Percentiles rank a stretch among this genome's conserved stretches.
Evolutionary conservation across 768 basidiomycete species (phyloP).

Genomic region (Lactarius sp.): DNA sequence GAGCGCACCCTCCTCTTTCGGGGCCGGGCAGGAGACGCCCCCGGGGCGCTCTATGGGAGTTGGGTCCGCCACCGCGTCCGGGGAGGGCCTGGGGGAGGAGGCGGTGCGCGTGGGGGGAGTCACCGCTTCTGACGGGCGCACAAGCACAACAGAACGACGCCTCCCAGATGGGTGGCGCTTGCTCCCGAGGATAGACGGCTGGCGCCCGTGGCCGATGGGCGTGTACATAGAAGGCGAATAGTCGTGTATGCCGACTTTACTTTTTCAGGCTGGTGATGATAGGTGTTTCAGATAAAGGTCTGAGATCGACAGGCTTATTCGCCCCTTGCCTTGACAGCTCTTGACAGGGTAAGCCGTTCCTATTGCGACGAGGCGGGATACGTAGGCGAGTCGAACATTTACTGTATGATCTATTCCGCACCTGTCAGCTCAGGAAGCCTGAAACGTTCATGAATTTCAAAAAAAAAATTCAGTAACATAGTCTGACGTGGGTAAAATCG

Average conservation of each 20-base stretch:
- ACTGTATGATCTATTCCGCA: background rate
- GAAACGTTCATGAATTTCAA: background rate
- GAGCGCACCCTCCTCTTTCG: background rate
- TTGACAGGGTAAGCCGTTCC: background rate
- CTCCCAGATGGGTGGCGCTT: slow-evolving; percentile 50
- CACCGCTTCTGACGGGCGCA: background rate
- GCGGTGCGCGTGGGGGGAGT: background rate
- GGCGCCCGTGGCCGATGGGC: slow-evolving; percentile 70
- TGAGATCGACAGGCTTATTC: background rate
- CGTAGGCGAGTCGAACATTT: background rate
- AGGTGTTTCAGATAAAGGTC: background rate
- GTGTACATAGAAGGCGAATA: slow-evolving; percentile 35
- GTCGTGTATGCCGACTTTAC: background rate
- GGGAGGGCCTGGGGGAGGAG: background rate
- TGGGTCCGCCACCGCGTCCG: background rate
- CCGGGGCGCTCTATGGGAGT: background rate
- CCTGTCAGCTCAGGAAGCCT: background rate
- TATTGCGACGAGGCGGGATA: too few species aligned
- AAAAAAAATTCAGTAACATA: background rate
- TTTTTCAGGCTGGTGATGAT: too few species aligned
- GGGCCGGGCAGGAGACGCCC: background rate
- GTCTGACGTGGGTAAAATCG: background rate
- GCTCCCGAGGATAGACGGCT: slow-evolving; percentile 40
- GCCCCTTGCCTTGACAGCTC: background rate
- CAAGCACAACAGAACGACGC: background rate